Base-by-base conservation (phyloP, 176 grass and related monocot species). In the Chloris gayana region DNA sequence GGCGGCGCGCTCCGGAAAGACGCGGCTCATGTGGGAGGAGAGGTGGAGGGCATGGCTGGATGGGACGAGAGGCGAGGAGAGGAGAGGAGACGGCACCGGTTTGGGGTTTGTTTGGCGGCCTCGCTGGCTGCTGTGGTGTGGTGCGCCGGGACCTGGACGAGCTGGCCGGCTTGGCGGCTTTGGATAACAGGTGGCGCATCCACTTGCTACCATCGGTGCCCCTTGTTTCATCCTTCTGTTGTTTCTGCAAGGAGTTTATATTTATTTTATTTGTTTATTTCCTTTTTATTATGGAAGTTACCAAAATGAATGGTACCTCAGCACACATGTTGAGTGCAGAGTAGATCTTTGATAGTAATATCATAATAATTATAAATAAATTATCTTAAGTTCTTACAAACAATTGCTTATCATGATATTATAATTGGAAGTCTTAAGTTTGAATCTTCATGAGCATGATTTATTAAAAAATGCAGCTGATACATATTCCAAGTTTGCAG, bases 181-280 rank as follows among this genome's bases (percentile, higher is more conserved):
- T 64, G 80, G 80, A 73, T 80, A 79, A 68, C 77, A 79, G 50
- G 78, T 59, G 66, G 78, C 78, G 65, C 65, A 69, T 33, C 59
- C 45, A 9, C 50, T 54, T 14, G 51, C 51, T 19, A 54, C 41
- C 41, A 42, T 42, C 51, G 51, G 6, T 8, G 50, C n/a, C 67
- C 47, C 21, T 35, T 24, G 29, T 73, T 19, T 72, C 42, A 70
- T 19, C 68, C 24, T 30, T 49, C n/a, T 24, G 56, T 72, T 9
- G 3, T 32, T 29, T 72, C 46, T 53, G 56, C n/a, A 3, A 24
- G 7, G 54, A 1, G 0, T 54, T 54, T 54, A 5, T 50, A 5
- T 50, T 50, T 50, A 50, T 12, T 44, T 44, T 44, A 8, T 44
- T 44, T 44, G 0, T 44, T 44, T 44, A 10, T 44, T 44, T 44